phyloP scores from a whole-genome alignment of 2,329 filamentous ascomycete species.

The Mycocentrospora acerina region DNA sequence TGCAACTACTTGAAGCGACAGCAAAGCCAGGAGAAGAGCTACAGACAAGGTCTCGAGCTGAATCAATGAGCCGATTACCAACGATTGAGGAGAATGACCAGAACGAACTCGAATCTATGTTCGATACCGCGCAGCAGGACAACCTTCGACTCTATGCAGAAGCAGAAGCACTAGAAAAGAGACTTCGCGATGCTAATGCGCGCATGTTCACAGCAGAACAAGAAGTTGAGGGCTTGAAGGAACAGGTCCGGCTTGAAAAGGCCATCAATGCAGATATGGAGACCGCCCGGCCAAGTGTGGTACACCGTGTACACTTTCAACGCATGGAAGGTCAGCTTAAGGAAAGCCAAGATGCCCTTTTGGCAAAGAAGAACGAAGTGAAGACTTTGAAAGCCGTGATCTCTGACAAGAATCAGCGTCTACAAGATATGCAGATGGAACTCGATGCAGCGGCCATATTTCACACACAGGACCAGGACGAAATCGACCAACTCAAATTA shows the following conservation, averaged over 20 bases:
- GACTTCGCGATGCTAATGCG: constrained; percentile 31
- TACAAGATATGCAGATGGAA: constrained; percentile 21
- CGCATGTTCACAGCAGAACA: constrained; percentile 28
- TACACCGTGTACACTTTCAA: constrained; percentile 38
- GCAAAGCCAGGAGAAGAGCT: constrained; percentile 16
- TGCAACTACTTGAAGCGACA: constrained; percentile 23
- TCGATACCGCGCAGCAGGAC: constrained; percentile 37
- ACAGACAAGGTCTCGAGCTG: constrained; percentile 2
- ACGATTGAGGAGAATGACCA: constrained; percentile 39
- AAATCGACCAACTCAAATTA: constrained; percentile 29
- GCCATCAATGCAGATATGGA: constrained; percentile 32
- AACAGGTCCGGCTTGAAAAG: constrained; percentile 28
- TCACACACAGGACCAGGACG: constrained; percentile 23
- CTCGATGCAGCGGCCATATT: constrained; percentile 16
- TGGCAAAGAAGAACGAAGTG: constrained; percentile 25
- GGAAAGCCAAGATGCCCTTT: constrained; percentile 23
- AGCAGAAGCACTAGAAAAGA: constrained; percentile 30
- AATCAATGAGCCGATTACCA: constrained; percentile 21
- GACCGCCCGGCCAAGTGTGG: constrained; percentile 31
- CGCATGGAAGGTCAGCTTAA: constrained; percentile 35
- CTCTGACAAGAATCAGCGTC: constrained; percentile 18
- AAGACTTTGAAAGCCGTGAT: constrained; percentile 13
- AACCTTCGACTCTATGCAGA: constrained; percentile 34
- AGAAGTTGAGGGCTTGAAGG: constrained; percentile 23
- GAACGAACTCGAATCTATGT: constrained; percentile 39